Evolutionary conservation across 2,329 filamentous ascomycete genomes (phyloP).

Genomic region (Sporothrix mexicana): DNA sequence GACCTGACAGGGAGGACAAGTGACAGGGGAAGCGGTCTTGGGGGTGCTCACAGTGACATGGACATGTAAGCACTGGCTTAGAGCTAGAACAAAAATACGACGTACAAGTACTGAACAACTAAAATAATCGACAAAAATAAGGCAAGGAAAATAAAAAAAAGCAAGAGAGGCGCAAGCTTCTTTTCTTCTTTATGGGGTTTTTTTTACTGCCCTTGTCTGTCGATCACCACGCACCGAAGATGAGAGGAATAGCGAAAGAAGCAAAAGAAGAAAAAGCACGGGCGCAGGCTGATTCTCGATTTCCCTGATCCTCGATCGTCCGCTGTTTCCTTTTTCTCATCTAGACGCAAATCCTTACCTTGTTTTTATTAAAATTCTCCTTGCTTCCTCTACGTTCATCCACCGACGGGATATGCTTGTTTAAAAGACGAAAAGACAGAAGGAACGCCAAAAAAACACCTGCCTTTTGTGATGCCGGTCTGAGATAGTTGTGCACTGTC

Average conservation of each 20-base stretch:
- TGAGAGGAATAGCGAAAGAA: not conserved
- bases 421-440: not conserved
- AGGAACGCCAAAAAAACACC: not conserved
- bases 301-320: not conserved
- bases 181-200: not conserved
- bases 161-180: constrained; percentile 6
- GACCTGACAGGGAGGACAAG: constrained; percentile 6
- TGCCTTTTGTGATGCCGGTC: constrained; percentile 11
- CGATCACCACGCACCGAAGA: not conserved
- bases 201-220: not conserved
- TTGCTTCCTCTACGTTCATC: not conserved
- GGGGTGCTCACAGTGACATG: not conserved
- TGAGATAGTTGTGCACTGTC: not conserved
- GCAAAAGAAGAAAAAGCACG: not conserved
- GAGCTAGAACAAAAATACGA: not conserved
- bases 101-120: not conserved
- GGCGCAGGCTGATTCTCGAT: constrained; percentile 4
- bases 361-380: not conserved
- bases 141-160: not conserved
- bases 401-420: not conserved
- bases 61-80: not conserved
- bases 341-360: not conserved
- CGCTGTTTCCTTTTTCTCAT: not conserved
- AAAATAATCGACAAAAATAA: not conserved
- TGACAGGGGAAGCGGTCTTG: not conserved